Evolutionary conservation across 306 rosid species (phyloP), one percentile per base, ranked within the genome.

Genomic region (Prunus mume): DNA sequence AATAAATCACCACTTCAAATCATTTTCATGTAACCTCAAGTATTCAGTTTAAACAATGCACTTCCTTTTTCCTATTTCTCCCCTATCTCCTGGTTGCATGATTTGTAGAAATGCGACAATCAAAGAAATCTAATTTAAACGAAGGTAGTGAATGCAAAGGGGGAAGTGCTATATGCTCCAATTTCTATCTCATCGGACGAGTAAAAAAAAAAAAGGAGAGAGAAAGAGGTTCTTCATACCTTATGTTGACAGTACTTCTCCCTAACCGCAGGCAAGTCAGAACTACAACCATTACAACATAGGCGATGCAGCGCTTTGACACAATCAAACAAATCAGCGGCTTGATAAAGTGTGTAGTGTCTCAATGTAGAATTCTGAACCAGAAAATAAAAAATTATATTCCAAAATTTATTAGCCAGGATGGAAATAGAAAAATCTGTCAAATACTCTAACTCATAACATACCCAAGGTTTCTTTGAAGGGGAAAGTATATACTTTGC

Each of bases 171-270:
- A 41, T 24, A 60, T 19, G 7, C 30, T 34, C 69, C 11, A 34
- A 54, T 12, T 41, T 58, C 28, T 14, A 47, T 61, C n/a, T 49
- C 64, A 47, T 45, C 19, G 14, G 50, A 46, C 28, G 28, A 28
- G n/a, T 8, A 12, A 13, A 17, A 25, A 43, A 12, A 24, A 17
- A 34, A 19, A 41, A 50, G 54, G 15, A 68, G 18, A 13, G 64
- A 73, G 63, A 64, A 15, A 52, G 80, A 27, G 41, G 64, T 28
- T 64, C 34, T 65, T 71, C 78, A 73, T 72, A 89, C 91, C 90
- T 84, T 86, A 79, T 91, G 94, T 28, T 91, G 90, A 82, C 91
- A 81, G 81, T 91, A 91, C 85, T 89, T 91, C 83, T 85, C 88
- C 77, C 86, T 77, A 65, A 88, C 72, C 74, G 97, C 92, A 27